Percentiles rank a stretch among this genome's conserved stretches.
phyloP scores from a whole-genome alignment of 164 flowering plant species.

The Vitis rupestris region DNA sequence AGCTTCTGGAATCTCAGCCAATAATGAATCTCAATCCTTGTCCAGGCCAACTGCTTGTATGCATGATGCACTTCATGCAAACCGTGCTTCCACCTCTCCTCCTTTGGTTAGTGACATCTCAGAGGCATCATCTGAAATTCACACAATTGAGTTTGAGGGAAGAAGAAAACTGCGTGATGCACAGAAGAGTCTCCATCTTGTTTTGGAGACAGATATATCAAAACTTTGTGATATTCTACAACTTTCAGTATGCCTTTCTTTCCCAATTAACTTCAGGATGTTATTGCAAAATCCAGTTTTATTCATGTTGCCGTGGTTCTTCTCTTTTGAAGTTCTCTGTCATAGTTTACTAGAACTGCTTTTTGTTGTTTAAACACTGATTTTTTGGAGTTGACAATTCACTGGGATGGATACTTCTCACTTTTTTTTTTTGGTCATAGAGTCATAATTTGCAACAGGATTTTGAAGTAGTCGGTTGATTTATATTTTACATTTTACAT shows the following conservation, averaged over 20 bases:
- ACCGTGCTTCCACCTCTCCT: conserved; percentile 1
- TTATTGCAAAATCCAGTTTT: no score
- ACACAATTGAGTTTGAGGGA: conserved; percentile 29
- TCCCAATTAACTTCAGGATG: background rate
- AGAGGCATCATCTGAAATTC: conserved; percentile 14
- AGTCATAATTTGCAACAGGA: no score
- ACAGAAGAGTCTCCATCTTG: conserved; percentile 48
- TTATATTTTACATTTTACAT: no score
- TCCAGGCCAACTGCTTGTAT: conserved; percentile 11
- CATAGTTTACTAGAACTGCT: background rate
- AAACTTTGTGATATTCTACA: conserved; percentile 55
- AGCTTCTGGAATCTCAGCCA: conserved; percentile 9
- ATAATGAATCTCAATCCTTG: conserved; percentile 10
- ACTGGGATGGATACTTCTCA: no score
- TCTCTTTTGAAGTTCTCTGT: background rate
- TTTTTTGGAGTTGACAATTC: background rate
- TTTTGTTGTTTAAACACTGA: background rate
- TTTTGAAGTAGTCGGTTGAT: no score
- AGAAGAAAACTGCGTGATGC: conserved; percentile 30
- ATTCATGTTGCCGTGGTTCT: background rate
- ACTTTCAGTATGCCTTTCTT: conserved; percentile 48
- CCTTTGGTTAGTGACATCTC: conserved; percentile 4
- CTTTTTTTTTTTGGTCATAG: no score
- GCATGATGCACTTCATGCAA: conserved; percentile 7
- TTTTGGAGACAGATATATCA: conserved; percentile 53